Base-by-base conservation (phyloP, 2,329 filamentous ascomycete species). In the Didymella segeticola region DNA sequence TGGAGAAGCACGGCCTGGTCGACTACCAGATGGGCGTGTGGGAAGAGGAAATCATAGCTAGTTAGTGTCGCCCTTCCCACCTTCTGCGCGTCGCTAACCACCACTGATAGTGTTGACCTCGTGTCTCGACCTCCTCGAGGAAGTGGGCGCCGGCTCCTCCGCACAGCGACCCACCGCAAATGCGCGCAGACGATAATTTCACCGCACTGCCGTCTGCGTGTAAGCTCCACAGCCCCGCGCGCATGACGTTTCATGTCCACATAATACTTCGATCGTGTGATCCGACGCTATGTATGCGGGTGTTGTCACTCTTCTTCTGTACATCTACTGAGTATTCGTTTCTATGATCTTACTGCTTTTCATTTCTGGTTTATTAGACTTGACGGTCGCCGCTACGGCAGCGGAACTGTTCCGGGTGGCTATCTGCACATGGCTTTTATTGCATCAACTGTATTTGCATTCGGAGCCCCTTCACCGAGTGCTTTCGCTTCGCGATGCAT, bases 1-100 rank as follows among this genome's bases (percentile, higher is more conserved):
- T 98, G 58, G 93, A 98, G 75, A 88, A 89, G 62, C 88, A 96
- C 70, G 95, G 95, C n/a, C 79, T 99, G 41, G 91, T 99, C 10
- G 95, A 99, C 77, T 99, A 98, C 73, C 89, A 98, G 69, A 96
- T 96, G 78, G 95, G 95, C 8, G 90, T 98, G 22, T 96, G 91
- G 85, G 95, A 98, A 76, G 93, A 98, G 71, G 87, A 90, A 69
- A 97, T 98, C 64, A 85, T 95, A 64, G 84, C 85, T 53, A 83
- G 93, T 96, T 80, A 77, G 90, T 82, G 23, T 34, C 29, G 23
- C 30, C 4, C 19, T 12, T 5, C 20, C 31, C 39, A 33, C 37
- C 26, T 39, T 15, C 23, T 20, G 31, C 14, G n/a, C 31, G 4
- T 31, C 26, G 37, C 61, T 63, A 57, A 65, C 43, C 56, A 25